A percentile compares a stretch with the other conserved stretches of the same genome.
These are phyloP conservation scores for Aquanectria penicillioides DNA, from an alignment of 2,329 filamentous ascomycete species.

Conservation along the genomic window DNA sequence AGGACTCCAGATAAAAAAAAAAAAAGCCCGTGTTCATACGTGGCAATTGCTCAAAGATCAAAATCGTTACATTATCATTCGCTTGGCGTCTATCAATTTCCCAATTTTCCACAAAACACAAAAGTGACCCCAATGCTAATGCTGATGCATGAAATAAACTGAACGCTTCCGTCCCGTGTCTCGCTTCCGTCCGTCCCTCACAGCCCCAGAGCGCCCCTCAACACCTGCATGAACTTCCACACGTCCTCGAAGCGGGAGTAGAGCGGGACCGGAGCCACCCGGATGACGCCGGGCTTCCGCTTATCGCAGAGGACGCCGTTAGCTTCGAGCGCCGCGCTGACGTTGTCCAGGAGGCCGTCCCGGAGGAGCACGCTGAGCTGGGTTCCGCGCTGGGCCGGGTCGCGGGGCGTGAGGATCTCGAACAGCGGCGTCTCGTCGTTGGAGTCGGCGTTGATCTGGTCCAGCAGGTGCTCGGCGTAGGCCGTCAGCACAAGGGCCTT, in stretches of 20 bases:
- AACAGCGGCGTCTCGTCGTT: constrained; percentile 55
- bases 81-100: constrained; percentile 12
- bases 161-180: too few species aligned
- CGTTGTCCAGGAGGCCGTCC: constrained; percentile 74
- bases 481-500: constrained; percentile 80
- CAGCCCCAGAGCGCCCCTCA: constrained; percentile 47
- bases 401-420: constrained; percentile 74
- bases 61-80: constrained; percentile 5
- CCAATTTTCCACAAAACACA: too few species aligned
- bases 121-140: too few species aligned
- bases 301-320: constrained; percentile 83
- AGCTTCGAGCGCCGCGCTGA: constrained; percentile 71
- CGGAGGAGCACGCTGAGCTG: constrained; percentile 80
- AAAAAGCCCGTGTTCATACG: too few species aligned
- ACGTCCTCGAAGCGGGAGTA: constrained; percentile 86
- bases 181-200: constrained; percentile 11
- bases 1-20: too few species aligned
- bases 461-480: constrained; percentile 78
- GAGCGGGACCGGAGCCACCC: constrained; percentile 84
- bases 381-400: constrained; percentile 75
- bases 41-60: too few species aligned
- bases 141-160: too few species aligned
- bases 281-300: constrained; percentile 84
- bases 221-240: constrained; percentile 57
- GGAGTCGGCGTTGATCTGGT: constrained; percentile 51